phyloP scores from a whole-genome alignment of 345 rosid species.

The Brassica carinata region DNA sequence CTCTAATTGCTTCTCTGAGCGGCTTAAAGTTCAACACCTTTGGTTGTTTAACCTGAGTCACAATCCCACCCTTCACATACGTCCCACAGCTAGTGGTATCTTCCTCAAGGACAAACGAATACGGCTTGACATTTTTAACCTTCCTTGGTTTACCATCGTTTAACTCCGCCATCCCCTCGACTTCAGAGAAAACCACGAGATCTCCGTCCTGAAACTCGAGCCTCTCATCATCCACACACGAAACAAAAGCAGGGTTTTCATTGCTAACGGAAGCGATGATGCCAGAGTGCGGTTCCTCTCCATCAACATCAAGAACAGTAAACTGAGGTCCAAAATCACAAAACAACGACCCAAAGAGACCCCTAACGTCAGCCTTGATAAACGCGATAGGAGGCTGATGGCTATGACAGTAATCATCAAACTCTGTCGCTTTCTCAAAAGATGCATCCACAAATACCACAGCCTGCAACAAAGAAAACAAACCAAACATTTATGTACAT shows the following conservation, averaged over 20 bases:
- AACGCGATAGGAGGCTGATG: slow-evolving; percentile 70
- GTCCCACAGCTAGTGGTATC: slow-evolving; percentile 61
- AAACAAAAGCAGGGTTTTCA: slow-evolving; percentile 56
- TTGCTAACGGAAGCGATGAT: slow-evolving; percentile 72
- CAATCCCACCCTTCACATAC: slow-evolving; percentile 85
- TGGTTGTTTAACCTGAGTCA: slow-evolving; percentile 72
- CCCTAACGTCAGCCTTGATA: slow-evolving; percentile 73
- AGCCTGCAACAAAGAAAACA: slow-evolving; percentile 51
- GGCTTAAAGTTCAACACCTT: slow-evolving; percentile 63
- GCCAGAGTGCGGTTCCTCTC: slow-evolving; percentile 72
- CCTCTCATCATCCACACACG: slow-evolving; percentile 77
- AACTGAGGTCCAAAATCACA: slow-evolving; percentile 75
- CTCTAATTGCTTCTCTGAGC: slow-evolving; percentile 55
- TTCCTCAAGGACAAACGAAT: slow-evolving; percentile 75
- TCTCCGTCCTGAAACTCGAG: slow-evolving; percentile 74
- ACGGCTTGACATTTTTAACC: slow-evolving; percentile 67
- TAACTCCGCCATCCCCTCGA: slow-evolving; percentile 65
- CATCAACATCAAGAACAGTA: slow-evolving; percentile 71
- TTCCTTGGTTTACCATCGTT: slow-evolving; percentile 92
- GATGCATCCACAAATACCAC: slow-evolving; percentile 79
- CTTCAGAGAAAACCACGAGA: slow-evolving; percentile 67
- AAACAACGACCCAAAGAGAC: slow-evolving; percentile 69
- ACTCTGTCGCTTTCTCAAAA: slow-evolving; percentile 63
- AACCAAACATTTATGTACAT: background rate
- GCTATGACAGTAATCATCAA: slow-evolving; percentile 63